Conservation (phyloP, 176 grass and related monocot species). For the Phoenix dactylifera region DNA sequence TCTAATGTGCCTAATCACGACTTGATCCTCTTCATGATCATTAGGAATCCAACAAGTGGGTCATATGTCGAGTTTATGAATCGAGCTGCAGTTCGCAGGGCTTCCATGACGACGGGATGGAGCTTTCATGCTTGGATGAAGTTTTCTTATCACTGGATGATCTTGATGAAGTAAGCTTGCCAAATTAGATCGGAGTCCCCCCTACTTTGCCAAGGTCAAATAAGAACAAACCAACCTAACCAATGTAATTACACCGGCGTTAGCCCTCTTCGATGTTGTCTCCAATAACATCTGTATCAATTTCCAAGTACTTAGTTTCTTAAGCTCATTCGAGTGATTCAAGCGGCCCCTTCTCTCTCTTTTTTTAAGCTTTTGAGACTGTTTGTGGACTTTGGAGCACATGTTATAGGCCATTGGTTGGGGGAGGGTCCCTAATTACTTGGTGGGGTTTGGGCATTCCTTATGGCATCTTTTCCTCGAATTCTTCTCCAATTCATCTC, state of each 20-base stretch:
- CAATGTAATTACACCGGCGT: background rate
- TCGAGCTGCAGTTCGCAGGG: slow-evolving; percentile 38
- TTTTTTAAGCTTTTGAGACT: too few species aligned
- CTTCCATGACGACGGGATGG: slow-evolving; percentile 53
- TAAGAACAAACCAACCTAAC: background rate
- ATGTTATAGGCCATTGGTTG: too few species aligned
- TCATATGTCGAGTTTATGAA: slow-evolving; percentile 72
- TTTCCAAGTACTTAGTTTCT: background rate
- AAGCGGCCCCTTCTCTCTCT: too few species aligned
- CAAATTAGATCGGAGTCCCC: slow-evolving; percentile 17
- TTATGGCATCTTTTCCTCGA: too few species aligned
- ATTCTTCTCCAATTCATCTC: too few species aligned
- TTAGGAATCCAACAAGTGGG: slow-evolving; percentile 73
- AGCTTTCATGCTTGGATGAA: slow-evolving; percentile 94
- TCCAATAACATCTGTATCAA: slow-evolving; percentile 1
- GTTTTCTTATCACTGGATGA: slow-evolving; percentile 95
- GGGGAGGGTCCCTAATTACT: too few species aligned
- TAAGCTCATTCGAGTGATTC: too few species aligned
- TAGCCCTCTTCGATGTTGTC: too few species aligned
- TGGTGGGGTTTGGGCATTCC: too few species aligned
- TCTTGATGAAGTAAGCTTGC: slow-evolving; percentile 90
- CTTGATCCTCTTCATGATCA: slow-evolving; percentile 11
- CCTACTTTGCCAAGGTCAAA: too few species aligned
- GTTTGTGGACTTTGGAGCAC: too few species aligned
- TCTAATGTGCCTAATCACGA: too few species aligned